Percentiles rank a stretch among this genome's conserved stretches.
phyloP scores from a whole-genome alignment of 116 monocot genomes.

The Posidonia oceanica region DNA sequence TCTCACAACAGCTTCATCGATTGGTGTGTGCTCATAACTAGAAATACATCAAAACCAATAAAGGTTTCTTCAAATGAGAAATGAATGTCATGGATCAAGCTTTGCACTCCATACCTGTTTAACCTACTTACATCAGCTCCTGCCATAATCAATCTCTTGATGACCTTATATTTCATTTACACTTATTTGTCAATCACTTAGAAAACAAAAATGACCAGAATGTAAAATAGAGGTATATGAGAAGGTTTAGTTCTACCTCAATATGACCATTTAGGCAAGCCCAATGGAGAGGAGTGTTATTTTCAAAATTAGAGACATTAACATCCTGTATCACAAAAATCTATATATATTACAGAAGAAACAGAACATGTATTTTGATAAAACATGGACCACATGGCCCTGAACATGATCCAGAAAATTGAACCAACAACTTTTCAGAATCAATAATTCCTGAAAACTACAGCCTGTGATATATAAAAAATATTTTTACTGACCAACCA shows the following conservation, averaged over 20 bases:
- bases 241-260: conserved; percentile 38
- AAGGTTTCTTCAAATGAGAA: background rate
- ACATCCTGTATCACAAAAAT: conserved; percentile 45
- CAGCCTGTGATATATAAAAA: too few species aligned
- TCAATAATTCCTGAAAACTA: too few species aligned
- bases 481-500: too few species aligned
- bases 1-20: conserved; percentile 74
- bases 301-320: conserved; percentile 63
- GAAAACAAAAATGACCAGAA: background rate
- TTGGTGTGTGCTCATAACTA: conserved; percentile 68
- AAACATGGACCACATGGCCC: too few species aligned
- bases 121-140: conserved; percentile 61
- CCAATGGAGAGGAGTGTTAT: conserved; percentile 90
- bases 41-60: background rate
- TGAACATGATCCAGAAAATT: too few species aligned
- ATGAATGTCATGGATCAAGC: background rate
- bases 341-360: background rate
- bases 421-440: too few species aligned
- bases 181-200: background rate
- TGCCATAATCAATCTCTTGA: conserved; percentile 47
- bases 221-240: background rate
- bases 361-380: too few species aligned
- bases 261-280: conserved; percentile 90
- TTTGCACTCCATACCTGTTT: conserved; percentile 40
- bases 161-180: conserved; percentile 31